Percentiles rank a stretch among this genome's conserved stretches.
These are phyloP conservation scores for Termitomyces sp. DNA, from an alignment of 768 basidiomycete species.

Conservation along the genomic window DNA sequence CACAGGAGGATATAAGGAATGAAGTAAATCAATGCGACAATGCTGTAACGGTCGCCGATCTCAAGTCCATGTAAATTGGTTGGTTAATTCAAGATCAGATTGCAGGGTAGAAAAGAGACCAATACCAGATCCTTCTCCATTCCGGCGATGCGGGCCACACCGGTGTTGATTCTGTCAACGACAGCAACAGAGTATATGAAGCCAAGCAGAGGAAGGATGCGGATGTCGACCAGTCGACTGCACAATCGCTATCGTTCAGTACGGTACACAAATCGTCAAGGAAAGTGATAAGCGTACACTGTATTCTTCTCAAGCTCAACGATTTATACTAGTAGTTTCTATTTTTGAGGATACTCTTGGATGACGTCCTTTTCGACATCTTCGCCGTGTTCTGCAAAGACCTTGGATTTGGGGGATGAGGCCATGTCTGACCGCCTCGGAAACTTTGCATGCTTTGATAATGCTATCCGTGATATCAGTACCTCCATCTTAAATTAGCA, in stretches of 20 bases:
- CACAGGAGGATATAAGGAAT: slow-evolving; percentile 38
- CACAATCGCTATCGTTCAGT: neutral
- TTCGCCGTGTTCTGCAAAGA: neutral
- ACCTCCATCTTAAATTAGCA: too few relatives aligned
- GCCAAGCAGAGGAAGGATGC: slow-evolving; percentile 28
- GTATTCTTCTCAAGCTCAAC: neutral
- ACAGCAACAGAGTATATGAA: slow-evolving; percentile 26
- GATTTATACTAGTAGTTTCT: too few relatives aligned
- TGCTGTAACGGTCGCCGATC: slow-evolving; percentile 29
- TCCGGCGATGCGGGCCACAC: slow-evolving; percentile 27
- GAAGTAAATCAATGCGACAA: slow-evolving; percentile 35
- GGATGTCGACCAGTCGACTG: slow-evolving; percentile 26
- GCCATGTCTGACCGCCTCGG: neutral
- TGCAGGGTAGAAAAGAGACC: neutral
- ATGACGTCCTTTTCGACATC: neutral
- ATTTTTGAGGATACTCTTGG: neutral
- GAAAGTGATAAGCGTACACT: neutral
- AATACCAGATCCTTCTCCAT: slow-evolving; percentile 29
- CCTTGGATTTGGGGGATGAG: neutral
- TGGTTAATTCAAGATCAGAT: neutral
- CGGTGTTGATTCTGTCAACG: slow-evolving; percentile 28
- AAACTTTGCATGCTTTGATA: neutral
- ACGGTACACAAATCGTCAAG: neutral
- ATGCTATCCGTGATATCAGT: too few relatives aligned
- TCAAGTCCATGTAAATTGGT: slow-evolving; percentile 18